Evolutionary conservation across 139 green algal species (phyloP).

Genomic region (Ulvella scutata): DNA sequence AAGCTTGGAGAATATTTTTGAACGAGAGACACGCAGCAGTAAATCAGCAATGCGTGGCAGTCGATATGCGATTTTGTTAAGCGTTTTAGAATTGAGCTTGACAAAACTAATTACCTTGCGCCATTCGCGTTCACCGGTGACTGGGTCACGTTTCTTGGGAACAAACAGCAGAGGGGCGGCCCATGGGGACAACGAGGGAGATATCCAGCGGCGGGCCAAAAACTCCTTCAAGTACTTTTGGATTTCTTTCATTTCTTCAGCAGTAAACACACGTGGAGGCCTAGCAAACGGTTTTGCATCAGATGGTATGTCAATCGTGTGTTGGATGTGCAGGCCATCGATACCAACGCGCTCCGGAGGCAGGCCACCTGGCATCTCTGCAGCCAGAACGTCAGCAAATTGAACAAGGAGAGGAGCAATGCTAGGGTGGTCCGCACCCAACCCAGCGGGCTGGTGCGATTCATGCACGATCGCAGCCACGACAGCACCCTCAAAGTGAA

Average conservation of each 20-base stretch:
- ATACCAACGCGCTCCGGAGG: neutral
- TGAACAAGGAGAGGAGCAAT: neutral
- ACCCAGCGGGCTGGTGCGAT: neutral
- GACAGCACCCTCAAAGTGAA: neutral
- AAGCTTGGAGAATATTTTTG: neutral
- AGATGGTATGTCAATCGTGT: neutral
- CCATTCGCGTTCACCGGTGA: neutral
- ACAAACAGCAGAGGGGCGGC: too few relatives aligned
- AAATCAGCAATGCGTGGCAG: neutral
- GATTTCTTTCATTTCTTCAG: neutral
- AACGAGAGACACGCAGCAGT: neutral
- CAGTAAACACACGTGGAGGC: neutral
- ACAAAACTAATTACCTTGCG: neutral
- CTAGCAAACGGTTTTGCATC: neutral
- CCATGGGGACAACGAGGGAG: neutral
- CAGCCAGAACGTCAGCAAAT: neutral
- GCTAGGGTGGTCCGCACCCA: neutral
- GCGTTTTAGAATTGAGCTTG: neutral
- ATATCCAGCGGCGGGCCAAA: neutral
- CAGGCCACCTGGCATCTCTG: neutral
- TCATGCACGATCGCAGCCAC: neutral
- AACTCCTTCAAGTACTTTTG: neutral
- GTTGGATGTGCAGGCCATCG: neutral
- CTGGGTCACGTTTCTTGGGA: neutral
- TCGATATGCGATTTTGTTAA: neutral